phyloP scores from a whole-genome alignment of 495 filamentous ascomycete species.

The Ramalina peruviana region DNA sequence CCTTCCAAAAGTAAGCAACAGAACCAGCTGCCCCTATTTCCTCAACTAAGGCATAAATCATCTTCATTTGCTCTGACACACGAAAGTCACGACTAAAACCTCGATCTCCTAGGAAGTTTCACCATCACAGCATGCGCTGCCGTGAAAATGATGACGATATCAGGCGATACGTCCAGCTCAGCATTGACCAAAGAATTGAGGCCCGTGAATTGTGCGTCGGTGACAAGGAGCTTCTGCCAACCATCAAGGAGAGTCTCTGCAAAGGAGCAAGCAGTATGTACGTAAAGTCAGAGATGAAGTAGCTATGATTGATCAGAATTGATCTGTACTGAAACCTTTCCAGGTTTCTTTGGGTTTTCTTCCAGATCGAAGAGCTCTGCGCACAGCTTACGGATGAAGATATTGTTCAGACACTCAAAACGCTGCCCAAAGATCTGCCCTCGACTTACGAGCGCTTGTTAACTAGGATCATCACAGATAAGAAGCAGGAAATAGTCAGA shows the following conservation, averaged over 20 bases:
- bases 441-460: constrained; percentile 21
- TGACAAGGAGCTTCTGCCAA: constrained; percentile 3
- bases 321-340: background rate
- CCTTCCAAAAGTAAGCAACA: background rate
- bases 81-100: too few species aligned
- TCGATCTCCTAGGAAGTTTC: too few species aligned
- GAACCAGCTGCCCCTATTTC: background rate
- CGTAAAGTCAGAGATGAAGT: background rate
- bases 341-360: constrained; percentile 27
- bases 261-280: constrained; percentile 15
- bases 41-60: too few species aligned
- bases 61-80: too few species aligned
- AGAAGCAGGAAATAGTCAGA: constrained; percentile 2
- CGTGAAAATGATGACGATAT: constrained; percentile 6
- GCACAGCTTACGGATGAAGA: constrained; percentile 22
- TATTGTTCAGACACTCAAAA: constrained; percentile 18
- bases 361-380: constrained; percentile 24
- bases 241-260: constrained; percentile 14
- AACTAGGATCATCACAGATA: constrained; percentile 7
- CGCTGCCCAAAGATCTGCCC: constrained; percentile 20
- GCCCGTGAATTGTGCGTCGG: background rate
- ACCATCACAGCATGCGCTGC: background rate
- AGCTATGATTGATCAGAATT: background rate
- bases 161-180: constrained; percentile 1
- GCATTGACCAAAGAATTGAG: background rate